phyloP scores from a whole-genome alignment of 2,329 filamentous ascomycete species.

The Calonectria pseudoreteaudii region DNA sequence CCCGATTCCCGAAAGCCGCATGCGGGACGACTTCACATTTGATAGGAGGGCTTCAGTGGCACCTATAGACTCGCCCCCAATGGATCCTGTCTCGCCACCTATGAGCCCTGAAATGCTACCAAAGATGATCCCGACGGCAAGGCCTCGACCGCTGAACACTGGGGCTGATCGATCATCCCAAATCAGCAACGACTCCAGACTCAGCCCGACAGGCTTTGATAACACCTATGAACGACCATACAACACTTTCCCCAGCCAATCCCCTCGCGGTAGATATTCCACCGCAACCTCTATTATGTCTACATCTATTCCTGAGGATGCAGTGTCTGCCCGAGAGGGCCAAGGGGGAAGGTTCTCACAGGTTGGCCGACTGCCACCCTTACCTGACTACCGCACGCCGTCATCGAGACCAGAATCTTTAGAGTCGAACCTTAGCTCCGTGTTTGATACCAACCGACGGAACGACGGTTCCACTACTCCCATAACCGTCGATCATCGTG shows the following conservation, averaged over 20 bases:
- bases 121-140: conserved; percentile 11
- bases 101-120: conserved; percentile 34
- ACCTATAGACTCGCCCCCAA: conserved; percentile 32
- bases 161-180: conserved; percentile 36
- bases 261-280: conserved; percentile 36
- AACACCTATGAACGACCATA: conserved; percentile 38
- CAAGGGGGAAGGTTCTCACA: conserved; percentile 30
- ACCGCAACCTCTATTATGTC: conserved; percentile 39
- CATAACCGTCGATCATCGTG: conserved; percentile 34
- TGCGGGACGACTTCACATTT: conserved; percentile 37
- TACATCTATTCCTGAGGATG: conserved; percentile 43
- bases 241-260: conserved; percentile 37
- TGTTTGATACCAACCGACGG: conserved; percentile 36
- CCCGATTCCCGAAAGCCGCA: conserved; percentile 32
- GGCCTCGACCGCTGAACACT: conserved; percentile 37
- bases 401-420: conserved; percentile 41
- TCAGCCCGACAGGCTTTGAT: conserved; percentile 37
- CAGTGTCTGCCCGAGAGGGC: conserved; percentile 35
- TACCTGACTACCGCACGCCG: conserved; percentile 4
- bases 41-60: conserved; percentile 41
- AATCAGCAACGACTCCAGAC: conserved; percentile 36
- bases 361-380: conserved; percentile 28
- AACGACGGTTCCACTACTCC: conserved; percentile 35
- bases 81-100: conserved; percentile 38
- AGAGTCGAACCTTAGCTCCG: conserved; percentile 40